Evolutionary conservation across 192 early-diverging fungal genomes (phyloP), one percentile per base, ranked within the genome.

Genomic region (Mortierella hygrophila): DNA sequence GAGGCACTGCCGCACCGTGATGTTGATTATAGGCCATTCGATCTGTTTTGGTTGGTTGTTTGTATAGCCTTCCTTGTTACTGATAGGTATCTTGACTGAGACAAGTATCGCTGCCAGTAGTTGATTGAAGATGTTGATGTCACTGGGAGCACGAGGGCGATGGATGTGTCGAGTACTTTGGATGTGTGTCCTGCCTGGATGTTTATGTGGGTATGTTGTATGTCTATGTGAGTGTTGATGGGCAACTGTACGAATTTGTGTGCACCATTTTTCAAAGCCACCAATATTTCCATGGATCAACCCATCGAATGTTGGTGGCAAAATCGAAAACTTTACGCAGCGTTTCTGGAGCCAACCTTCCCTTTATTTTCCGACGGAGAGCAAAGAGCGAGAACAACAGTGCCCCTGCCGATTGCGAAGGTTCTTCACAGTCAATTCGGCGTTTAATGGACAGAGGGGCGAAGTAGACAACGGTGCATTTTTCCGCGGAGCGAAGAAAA

Each of bases 11-110:
- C 35, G 77, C 68, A 26, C 72, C 74, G 21, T 37, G 42, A 35
- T 23, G 68, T 26, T 82, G 60, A 49, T 29, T 54, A 35, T 82
- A 77, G 32, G 81, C 73, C 81, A 82, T 77, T n/a, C 23, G 46
- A n/a, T 32, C 29, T 49, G 68, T 8, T 74, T 11, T 65, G 3
- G 29, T 40, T 2, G 3, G 49, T 52, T 52, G 49, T 20, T 52
- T 20, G 1, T 20, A 16, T 52, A 6, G 2, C 49, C 18, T 52
- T 40, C 38, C 38, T 52, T 52, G 18, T 52, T 52, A 3, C 49
- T 52, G 49, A 52, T 18, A 16, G 16, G 49, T 52, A 3, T 21
- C 20, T 46, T 46, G 11, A 46, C 11, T 46, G 11, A 46, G 44
- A 13, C 44, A 15, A 46, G 11, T 46, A 46, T 46, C 0, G 44